Conservation (phyloP, 805 yeast genomes). For the Yamadazyma endophytica region DNA sequence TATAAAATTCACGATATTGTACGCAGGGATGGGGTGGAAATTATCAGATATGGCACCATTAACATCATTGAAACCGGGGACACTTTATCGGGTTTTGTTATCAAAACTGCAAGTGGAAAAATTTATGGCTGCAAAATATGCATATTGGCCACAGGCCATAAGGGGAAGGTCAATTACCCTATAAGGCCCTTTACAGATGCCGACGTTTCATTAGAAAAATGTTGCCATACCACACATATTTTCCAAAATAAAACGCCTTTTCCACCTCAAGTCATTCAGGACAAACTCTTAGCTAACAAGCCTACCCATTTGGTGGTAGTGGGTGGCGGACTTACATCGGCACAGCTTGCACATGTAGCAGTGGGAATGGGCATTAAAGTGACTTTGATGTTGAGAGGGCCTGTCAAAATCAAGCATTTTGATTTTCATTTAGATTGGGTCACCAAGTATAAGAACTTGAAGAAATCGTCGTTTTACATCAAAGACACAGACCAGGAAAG, state of each 20-base stretch:
- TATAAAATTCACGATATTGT: slow-evolving; percentile 27
- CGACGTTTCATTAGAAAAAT: slow-evolving; percentile 13
- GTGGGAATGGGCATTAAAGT: slow-evolving; percentile 27
- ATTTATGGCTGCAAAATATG: slow-evolving; percentile 30
- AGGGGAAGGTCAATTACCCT: slow-evolving; percentile 32
- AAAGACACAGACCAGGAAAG: slow-evolving; percentile 41
- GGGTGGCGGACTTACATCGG: slow-evolving; percentile 46
- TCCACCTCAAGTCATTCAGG: slow-evolving; percentile 16
- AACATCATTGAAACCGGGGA: slow-evolving; percentile 17
- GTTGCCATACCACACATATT: slow-evolving; percentile 35
- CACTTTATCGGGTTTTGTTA: slow-evolving; percentile 27
- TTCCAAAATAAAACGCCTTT: slow-evolving; percentile 20
- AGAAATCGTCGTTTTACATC: slow-evolving; percentile 41
- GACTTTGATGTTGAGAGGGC: slow-evolving; percentile 31
- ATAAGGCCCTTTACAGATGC: slow-evolving; percentile 15
- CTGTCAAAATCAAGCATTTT: slow-evolving; percentile 41
- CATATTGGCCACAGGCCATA: slow-evolving; percentile 33
- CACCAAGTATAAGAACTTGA: slow-evolving; percentile 43
- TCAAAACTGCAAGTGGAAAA: slow-evolving; percentile 26
- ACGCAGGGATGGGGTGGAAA: slow-evolving; percentile 27
- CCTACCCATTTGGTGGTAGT: slow-evolving; percentile 26
- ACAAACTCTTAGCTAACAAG: slow-evolving; percentile 6
- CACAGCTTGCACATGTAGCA: slow-evolving; percentile 40
- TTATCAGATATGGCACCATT: slow-evolving; percentile 25
- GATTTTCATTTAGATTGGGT: slow-evolving; percentile 49